Conservation (phyloP, 768 basidiomycete species). For the Polyporus arcularius region DNA sequence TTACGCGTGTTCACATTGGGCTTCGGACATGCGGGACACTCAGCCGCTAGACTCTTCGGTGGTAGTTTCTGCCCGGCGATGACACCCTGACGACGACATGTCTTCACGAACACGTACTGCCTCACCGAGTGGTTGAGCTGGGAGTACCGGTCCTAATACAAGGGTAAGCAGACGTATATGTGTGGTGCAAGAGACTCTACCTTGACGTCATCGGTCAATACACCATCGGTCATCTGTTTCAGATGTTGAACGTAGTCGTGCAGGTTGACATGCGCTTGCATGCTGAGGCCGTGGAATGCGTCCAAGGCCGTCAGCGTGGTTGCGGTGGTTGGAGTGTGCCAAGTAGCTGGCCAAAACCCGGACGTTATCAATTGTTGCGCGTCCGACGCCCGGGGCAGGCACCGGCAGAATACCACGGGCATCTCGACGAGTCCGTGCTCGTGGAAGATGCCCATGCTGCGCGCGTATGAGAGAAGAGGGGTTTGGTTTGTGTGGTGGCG, state of each 20-base stretch:
- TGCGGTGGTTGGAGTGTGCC: neutral
- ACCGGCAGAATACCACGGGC: neutral
- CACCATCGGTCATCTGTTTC: neutral
- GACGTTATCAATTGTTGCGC: neutral
- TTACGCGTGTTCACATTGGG: slow-evolving; percentile 19
- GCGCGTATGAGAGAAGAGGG: too few relatives aligned
- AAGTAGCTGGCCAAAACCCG: neutral
- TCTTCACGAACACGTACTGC: neutral
- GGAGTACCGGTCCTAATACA: slow-evolving; percentile 2
- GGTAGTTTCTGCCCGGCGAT: neutral
- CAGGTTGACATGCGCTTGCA: neutral
- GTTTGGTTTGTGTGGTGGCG: too few relatives aligned
- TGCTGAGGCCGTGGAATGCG: neutral
- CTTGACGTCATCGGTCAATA: neutral
- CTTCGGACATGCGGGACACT: slow-evolving; percentile 29
- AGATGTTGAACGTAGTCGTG: neutral
- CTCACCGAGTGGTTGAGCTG: slow-evolving; percentile 2
- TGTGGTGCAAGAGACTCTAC: neutral
- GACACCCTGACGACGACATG: neutral
- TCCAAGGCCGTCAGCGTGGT: neutral
- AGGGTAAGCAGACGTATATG: neutral
- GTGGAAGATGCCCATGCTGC: neutral
- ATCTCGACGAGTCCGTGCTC: neutral
- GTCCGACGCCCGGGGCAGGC: neutral
- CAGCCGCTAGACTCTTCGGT: slow-evolving; percentile 15